phyloP scores from a whole-genome alignment of 2,329 filamentous ascomycete genomes.

The Chrysosphaeria jannelii region DNA sequence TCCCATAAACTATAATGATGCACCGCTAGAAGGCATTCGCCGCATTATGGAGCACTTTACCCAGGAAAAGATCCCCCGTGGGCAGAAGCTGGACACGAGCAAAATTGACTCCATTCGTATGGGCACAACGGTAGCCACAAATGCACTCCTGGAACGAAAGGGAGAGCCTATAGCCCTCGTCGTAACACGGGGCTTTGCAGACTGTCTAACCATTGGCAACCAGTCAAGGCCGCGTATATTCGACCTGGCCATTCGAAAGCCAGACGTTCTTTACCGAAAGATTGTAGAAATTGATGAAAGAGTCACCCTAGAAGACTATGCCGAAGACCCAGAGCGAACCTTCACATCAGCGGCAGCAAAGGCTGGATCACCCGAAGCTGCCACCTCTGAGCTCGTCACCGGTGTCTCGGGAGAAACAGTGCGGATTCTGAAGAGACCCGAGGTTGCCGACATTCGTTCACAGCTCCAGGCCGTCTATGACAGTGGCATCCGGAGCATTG shows the following conservation, averaged over 20 bases:
- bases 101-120: constrained; percentile 77
- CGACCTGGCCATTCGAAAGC: constrained; percentile 61
- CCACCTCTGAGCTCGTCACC: constrained; percentile 25
- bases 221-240: constrained; percentile 77
- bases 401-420: constrained; percentile 49
- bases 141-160: constrained; percentile 69
- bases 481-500: constrained; percentile 47
- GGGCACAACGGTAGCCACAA: constrained; percentile 87
- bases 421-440: constrained; percentile 32
- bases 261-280: constrained; percentile 57
- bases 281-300: constrained; percentile 80
- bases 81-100: constrained; percentile 50
- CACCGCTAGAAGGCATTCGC: constrained; percentile 70
- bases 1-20: constrained; percentile 70
- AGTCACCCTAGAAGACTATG: constrained; percentile 75
- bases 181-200: constrained; percentile 64
- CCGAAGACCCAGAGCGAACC: constrained; percentile 46
- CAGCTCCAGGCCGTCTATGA: constrained; percentile 38
- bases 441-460: constrained; percentile 20
- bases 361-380: constrained; percentile 14
- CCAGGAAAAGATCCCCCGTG: constrained; percentile 45
- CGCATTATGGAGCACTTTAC: constrained; percentile 58
- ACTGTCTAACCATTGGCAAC: constrained; percentile 71
- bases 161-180: constrained; percentile 70
- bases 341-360: constrained; percentile 22